phyloP scores from a whole-genome alignment of 2,329 filamentous ascomycete genomes.

The Scortechinia acanthostroma region DNA sequence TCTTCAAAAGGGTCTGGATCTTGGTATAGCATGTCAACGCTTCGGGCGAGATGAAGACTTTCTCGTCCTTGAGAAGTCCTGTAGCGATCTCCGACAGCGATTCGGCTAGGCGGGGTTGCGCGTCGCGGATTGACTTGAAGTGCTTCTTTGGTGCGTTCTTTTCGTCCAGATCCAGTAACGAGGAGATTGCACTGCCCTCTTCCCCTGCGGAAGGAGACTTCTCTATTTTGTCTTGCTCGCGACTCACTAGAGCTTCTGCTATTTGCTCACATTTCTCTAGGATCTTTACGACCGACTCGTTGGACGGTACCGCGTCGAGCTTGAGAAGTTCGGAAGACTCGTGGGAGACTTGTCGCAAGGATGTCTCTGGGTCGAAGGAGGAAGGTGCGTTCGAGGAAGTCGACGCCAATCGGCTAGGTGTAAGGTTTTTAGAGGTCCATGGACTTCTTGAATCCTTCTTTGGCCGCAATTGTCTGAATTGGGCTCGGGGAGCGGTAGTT shows the following conservation, averaged over 20 bases:
- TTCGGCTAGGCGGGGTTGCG: constrained; percentile 27
- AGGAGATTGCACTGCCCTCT: constrained; percentile 9
- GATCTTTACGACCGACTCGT: not conserved
- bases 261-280: not conserved
- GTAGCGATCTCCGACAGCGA: constrained; percentile 56
- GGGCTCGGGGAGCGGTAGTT: too few species aligned
- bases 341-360: not conserved
- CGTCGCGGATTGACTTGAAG: constrained; percentile 9
- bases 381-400: not conserved
- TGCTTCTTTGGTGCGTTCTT: constrained; percentile 4
- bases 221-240: not conserved
- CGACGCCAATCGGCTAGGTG: not conserved
- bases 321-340: not conserved
- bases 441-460: not conserved
- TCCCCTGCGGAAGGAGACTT: constrained; percentile 7
- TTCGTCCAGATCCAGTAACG: constrained; percentile 6
- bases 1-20: constrained; percentile 67
- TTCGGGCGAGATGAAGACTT: constrained; percentile 72
- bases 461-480: not conserved
- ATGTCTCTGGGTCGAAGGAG: not conserved
- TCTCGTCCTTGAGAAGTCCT: constrained; percentile 63
- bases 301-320: not conserved
- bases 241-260: not conserved
- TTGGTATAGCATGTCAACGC: constrained; percentile 70
- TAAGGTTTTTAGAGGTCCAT: not conserved